Base-by-base conservation (phyloP, 2,329 filamentous ascomycete species). In the Talaromyces marneffei region DNA sequence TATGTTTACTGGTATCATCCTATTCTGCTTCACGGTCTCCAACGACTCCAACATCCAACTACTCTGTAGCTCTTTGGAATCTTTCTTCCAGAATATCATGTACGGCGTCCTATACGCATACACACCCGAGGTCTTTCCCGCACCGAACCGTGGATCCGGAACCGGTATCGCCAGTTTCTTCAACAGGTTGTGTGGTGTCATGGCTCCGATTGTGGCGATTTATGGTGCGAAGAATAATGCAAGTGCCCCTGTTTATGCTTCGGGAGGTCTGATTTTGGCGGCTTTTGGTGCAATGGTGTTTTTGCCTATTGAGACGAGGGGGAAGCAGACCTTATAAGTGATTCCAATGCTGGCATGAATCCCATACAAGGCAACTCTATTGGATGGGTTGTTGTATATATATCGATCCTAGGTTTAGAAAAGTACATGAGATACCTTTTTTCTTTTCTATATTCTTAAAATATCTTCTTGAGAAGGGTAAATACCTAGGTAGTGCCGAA, bases 111-210 rank as follows among this genome's bases (percentile, higher is more conserved):
- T 85, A 2, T 85, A 82, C 66, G 82, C 82, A 0, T 85, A 85
- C 70, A 85, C 83, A 0, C 83, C 83, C 0, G 82, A 86, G 65
- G 81, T 82, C 0, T 85, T 86, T 70, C 82, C 82, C 0, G 81
- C 79, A 2, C 80, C 82, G 0, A 76, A 82, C 48, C 75, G 83
- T 0, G 83, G 82, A 2, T 84, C 82, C 0, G 84, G 81, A 5
- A 81, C 79, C 1, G 81, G 82, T 42, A 77, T 80, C 42, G 72
- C 75, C 25, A 76, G 75, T 62, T 79, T 74, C 60, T 66, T 80
- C 44, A 79, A 80, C 65, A 75, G 78, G 40, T 75, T 80, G 20
- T 70, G 72, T 1, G 77, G 78, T 58, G 72, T 79, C 4, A 75
- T 76, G 63, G 78, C 77, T 0, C 78, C 77, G 0, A 72, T 79